A percentile compares a stretch with the other conserved stretches of the same genome.
phyloP scores from a whole-genome alignment of 768 basidiomycete genomes.

The Podaxis sp. region DNA sequence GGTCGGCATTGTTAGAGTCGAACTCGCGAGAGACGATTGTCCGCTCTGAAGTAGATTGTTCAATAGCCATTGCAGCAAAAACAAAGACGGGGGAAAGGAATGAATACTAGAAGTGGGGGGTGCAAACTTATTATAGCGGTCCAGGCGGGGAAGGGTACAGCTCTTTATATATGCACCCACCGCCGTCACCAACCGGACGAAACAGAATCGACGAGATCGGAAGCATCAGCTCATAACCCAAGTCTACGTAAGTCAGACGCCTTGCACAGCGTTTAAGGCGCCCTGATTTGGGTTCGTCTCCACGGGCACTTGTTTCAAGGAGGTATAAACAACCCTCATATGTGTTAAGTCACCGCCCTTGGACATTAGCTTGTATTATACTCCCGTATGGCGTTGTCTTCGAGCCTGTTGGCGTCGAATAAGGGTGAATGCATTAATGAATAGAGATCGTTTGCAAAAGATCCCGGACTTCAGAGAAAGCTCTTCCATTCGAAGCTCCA shows the following conservation, averaged over 20 bases:
- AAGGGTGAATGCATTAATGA: too few relatives aligned
- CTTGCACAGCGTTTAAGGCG: not conserved
- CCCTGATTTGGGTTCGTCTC: constrained; percentile 10
- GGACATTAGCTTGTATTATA: not conserved
- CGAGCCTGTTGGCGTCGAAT: too few relatives aligned
- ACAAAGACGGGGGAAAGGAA: not conserved
- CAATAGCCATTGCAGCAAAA: not conserved
- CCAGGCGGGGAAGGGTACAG: not conserved
- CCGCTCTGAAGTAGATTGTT: not conserved
- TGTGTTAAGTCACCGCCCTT: not conserved
- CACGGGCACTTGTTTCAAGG: not conserved
- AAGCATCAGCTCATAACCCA: not conserved
- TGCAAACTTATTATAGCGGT: not conserved
- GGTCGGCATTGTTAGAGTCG: constrained; percentile 45
- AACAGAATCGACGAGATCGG: constrained; percentile 4
- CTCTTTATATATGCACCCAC: not conserved
- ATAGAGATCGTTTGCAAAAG: too few relatives aligned
- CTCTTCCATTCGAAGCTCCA: too few relatives aligned
- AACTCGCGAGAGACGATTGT: constrained; percentile 13
- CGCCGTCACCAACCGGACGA: not conserved
- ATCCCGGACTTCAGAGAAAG: too few relatives aligned
- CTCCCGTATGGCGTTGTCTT: not conserved
- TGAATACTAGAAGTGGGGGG: not conserved
- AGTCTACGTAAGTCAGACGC: not conserved
- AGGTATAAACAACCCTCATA: not conserved